Base-by-base conservation (phyloP, 106 monocot genomes). In the Allium fistulosum region DNA sequence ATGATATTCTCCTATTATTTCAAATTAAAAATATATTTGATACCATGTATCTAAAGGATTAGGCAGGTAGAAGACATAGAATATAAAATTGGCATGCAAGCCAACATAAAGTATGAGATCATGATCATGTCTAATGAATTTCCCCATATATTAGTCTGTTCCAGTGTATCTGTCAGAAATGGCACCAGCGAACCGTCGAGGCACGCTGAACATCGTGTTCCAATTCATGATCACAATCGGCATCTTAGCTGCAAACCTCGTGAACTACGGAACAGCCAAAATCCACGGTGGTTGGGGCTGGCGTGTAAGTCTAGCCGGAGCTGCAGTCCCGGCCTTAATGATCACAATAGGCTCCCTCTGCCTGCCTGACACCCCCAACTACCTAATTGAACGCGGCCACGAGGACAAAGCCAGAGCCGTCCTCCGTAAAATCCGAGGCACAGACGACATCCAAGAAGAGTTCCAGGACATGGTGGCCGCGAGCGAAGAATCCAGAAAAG, bases 151-250 rank as follows among this genome's bases (percentile, higher is more conserved):
- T 37, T 81, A 90, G 90, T 81, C 90, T 8, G 83, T 86, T 0
- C 90, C 90, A 2, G 64, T 91, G 11, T 91, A 91, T 74, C 81
- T 91, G 5, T 91, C 90, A 7, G 90, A 91, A 66, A 91, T 91
- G 90, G 86, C 90, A 0, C 90, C 90, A 2, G 74, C 90, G 10
- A 61, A 65, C 0, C 70, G 76, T n/a, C 72, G 90, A 10, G 90
- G 90, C 12, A 84, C 75, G 83, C 81, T 91, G 45, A 81, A 79
- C 74, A 91, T 86, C 22, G 83, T 78, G 1, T 91, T 91, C 83
- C 90, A 91, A 74, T 62, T 91, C 10, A 86, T 86, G 86, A 83
- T 84, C 52, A 91, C 78, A 26, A 77, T 91, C 11, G 90, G 90
- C 79, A 86, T 86, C 69, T 37, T 91, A 0, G 66, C 51, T 11